A percentile compares a stretch with the other conserved stretches of the same genome.
These are phyloP conservation scores for Solanum neorickii DNA, from an alignment of 257 asterid genomes.

Conservation along the genomic window DNA sequence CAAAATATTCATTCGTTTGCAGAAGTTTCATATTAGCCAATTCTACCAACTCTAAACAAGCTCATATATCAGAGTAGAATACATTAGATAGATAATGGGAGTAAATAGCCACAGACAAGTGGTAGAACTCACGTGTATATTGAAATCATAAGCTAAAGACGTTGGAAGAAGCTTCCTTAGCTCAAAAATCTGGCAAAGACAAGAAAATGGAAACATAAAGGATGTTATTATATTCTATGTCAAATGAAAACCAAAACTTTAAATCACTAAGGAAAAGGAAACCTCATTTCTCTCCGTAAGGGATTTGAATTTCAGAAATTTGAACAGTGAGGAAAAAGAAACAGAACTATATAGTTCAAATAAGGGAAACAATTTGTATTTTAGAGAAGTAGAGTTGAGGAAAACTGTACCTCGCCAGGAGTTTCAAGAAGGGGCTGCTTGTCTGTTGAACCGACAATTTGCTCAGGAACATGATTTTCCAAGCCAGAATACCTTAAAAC, in stretches of 20 bases:
- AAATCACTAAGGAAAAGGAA: neutral
- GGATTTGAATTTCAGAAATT: neutral
- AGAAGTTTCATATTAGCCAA: neutral
- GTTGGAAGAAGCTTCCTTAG: conserved; percentile 93
- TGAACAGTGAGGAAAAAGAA: neutral
- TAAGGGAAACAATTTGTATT: neutral
- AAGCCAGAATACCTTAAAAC: conserved; percentile 48
- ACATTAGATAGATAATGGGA: neutral
- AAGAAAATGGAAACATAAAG: neutral
- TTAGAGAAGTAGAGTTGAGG: neutral
- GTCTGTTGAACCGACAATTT: conserved; percentile 60
- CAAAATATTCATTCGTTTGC: neutral
- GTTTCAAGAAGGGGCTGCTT: conserved; percentile 83
- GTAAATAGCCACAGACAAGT: neutral
- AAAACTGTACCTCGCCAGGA: conserved; percentile 72
- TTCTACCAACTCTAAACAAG: neutral
- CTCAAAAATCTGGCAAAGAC: conserved; percentile 58
- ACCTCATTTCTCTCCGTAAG: neutral
- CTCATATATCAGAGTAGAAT: neutral
- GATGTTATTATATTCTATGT: neutral
- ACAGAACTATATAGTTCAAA: neutral
- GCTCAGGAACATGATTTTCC: conserved; percentile 36
- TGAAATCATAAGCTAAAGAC: conserved; percentile 71
- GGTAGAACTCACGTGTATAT: conserved; percentile 59
- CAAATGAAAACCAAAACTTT: neutral